Evolutionary conservation across 768 basidiomycete species (phyloP).

Genomic region (Mycena venus): DNA sequence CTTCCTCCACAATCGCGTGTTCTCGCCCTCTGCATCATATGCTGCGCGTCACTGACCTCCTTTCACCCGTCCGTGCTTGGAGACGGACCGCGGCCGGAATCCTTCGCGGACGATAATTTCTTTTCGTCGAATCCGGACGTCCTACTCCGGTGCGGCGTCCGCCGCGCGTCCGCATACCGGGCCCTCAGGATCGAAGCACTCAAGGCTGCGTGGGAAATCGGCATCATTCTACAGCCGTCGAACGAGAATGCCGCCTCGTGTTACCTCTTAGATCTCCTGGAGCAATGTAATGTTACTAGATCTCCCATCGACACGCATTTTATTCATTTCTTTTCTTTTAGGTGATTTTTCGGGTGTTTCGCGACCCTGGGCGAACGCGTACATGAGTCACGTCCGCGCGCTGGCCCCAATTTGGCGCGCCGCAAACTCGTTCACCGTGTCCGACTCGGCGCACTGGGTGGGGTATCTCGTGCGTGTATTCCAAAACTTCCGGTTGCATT

Average conservation of each 20-base stretch:
- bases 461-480: background rate
- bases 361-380: conserved; percentile 26
- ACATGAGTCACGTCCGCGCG: conserved; percentile 7
- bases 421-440: background rate
- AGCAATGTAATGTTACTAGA: conserved; percentile 12
- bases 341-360: conserved; percentile 4
- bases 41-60: conserved; percentile 7
- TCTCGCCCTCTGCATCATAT: conserved; percentile 29
- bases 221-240: conserved; percentile 21
- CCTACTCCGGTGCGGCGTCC: background rate
- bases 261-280: conserved; percentile 21
- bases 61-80: conserved; percentile 26
- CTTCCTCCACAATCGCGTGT: conserved; percentile 20
- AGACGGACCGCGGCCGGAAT: conserved; percentile 11
- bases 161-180: background rate
- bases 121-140: background rate
- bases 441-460: background rate
- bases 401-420: conserved; percentile 10
- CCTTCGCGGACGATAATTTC: conserved; percentile 2
- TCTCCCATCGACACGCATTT: background rate
- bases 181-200: conserved; percentile 5
- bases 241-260: conserved; percentile 28
- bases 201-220: conserved; percentile 22
- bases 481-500: no score
- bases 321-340: background rate